Conservation (phyloP, 352 stramenopile species). For the Peronospora destructor region DNA sequence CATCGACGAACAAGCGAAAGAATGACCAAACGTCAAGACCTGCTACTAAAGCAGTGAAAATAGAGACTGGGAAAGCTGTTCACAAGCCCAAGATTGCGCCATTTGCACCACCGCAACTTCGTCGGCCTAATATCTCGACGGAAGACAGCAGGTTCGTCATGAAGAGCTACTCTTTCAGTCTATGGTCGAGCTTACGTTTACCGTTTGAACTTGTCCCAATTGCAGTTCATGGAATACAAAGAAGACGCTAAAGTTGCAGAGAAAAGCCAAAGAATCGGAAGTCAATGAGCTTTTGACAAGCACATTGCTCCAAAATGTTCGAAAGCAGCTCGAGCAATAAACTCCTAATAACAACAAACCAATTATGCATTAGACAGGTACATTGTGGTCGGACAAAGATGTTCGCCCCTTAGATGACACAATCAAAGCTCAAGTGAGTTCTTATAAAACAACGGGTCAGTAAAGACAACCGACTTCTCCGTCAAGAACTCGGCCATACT, state of each 20-base stretch:
- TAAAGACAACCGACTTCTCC: constrained; percentile 20
- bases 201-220: neutral
- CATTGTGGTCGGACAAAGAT: too few species aligned
- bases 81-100: constrained; percentile 16
- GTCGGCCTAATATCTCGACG: constrained; percentile 60
- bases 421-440: neutral
- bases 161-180: neutral
- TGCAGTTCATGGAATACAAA: constrained; percentile 62
- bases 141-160: constrained; percentile 50
- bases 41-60: constrained; percentile 21
- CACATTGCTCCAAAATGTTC: too few species aligned
- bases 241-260: constrained; percentile 48
- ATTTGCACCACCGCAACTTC: constrained; percentile 58
- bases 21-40: constrained; percentile 9
- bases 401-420: neutral
- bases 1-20: constrained; percentile 24
- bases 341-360: too few species aligned
- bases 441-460: constrained; percentile 45
- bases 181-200: neutral
- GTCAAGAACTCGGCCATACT: constrained; percentile 25
- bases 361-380: too few species aligned
- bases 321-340: too few species aligned
- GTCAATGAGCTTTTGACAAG: constrained; percentile 4
- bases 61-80: constrained; percentile 6
- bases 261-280: constrained; percentile 23